Percentiles rank a stretch among this genome's conserved stretches.
These are phyloP conservation scores for Agrocybe chaxingu DNA, from an alignment of 768 basidiomycete genomes.

Conservation along the genomic window DNA sequence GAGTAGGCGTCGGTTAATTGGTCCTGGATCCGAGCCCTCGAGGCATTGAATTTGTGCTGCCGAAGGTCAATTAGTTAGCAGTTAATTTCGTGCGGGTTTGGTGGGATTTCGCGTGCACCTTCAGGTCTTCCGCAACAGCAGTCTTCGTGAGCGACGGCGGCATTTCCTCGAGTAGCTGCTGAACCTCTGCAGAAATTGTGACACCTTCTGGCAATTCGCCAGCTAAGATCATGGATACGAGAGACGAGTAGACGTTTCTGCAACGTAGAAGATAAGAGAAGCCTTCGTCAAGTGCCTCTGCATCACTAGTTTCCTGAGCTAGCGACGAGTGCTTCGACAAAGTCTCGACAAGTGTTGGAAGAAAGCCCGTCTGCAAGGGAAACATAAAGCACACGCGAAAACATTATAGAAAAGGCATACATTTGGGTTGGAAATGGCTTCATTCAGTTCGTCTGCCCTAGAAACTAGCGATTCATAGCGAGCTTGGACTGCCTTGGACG, in stretches of 20 bases:
- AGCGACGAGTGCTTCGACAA: conserved; percentile 61
- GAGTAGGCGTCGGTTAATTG: conserved; percentile 68
- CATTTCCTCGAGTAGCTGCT: conserved; percentile 39
- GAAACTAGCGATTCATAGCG: conserved; percentile 47
- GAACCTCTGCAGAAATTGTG: conserved; percentile 36
- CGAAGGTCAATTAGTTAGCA: neutral
- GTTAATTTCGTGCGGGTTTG: no score
- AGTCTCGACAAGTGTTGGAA: conserved; percentile 52
- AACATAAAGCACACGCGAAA: neutral
- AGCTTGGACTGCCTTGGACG: conserved; percentile 63
- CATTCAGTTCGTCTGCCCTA: conserved; percentile 50
- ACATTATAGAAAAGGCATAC: conserved; percentile 29
- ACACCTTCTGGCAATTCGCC: conserved; percentile 69
- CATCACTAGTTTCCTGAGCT: conserved; percentile 60
- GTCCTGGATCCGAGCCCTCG: conserved; percentile 62
- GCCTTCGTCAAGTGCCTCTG: conserved; percentile 45
- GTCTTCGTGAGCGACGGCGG: conserved; percentile 52
- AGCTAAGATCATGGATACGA: conserved; percentile 44
- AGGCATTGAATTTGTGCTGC: conserved; percentile 54
- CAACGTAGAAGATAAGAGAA: conserved; percentile 56
- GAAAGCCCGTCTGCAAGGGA: conserved; percentile 57
- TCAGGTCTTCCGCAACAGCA: conserved; percentile 51
- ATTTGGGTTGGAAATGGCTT: conserved; percentile 54
- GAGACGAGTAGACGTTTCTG: conserved; percentile 38
- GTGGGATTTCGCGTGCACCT: conserved; percentile 38